Conservation (phyloP, 2,329 filamentous ascomycete genomes). For the Lachnellula suecica region DNA sequence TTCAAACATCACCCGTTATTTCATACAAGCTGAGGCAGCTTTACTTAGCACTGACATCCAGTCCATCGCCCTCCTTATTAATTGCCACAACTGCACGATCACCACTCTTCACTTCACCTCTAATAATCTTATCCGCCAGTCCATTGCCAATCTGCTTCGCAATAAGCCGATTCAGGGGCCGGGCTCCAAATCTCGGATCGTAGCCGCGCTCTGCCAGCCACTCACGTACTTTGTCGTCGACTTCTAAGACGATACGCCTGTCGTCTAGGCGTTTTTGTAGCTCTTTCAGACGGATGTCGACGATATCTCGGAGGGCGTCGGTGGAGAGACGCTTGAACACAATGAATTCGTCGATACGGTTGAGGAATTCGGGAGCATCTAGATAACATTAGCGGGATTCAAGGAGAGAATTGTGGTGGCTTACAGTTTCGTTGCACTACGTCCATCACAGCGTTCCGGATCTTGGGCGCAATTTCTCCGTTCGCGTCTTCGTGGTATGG, state of each 20-base stretch:
- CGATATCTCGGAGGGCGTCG: slow-evolving; percentile 81
- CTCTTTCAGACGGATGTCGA: slow-evolving; percentile 86
- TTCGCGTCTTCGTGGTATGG: slow-evolving; percentile 61
- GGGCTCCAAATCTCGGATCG: slow-evolving; percentile 85
- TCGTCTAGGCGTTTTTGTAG: slow-evolving; percentile 82
- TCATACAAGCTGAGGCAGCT: background rate
- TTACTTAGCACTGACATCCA: slow-evolving; percentile 46
- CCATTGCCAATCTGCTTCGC: slow-evolving; percentile 85
- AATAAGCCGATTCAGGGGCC: slow-evolving; percentile 88
- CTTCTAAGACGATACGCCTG: slow-evolving; percentile 74
- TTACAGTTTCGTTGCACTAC: slow-evolving; percentile 64
- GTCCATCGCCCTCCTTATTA: slow-evolving; percentile 57
- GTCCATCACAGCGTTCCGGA: slow-evolving; percentile 83
- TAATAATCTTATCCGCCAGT: slow-evolving; percentile 88
- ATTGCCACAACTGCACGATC: slow-evolving; percentile 71
- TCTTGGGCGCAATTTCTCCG: slow-evolving; percentile 69
- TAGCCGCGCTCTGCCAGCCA: slow-evolving; percentile 92
- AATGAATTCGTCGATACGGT: slow-evolving; percentile 96
- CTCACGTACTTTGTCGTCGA: slow-evolving; percentile 69
- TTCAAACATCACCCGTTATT: background rate
- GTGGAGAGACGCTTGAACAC: slow-evolving; percentile 85
- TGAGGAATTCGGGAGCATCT: slow-evolving; percentile 90
- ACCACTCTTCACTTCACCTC: slow-evolving; percentile 75
- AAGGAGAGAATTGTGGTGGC: slow-evolving; percentile 12
- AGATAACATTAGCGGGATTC: background rate